Evolutionary conservation across 2,329 filamentous ascomycete genomes (phyloP).

Genomic region (Botryosphaeria dothidea): DNA sequence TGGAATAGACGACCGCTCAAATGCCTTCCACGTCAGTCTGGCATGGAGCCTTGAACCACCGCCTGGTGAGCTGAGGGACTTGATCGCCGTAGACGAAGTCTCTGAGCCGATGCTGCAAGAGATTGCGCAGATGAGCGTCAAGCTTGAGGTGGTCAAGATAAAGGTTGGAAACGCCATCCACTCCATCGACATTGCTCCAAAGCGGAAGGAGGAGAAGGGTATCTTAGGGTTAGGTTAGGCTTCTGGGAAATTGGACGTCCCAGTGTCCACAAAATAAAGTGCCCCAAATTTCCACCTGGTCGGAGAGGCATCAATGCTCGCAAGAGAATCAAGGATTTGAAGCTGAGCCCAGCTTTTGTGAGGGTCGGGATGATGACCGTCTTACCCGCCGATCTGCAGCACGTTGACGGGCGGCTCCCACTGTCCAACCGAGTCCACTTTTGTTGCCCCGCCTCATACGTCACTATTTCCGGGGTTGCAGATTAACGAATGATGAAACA

Average conservation of each 20-base stretch:
- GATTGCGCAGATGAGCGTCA: constrained; percentile 27
- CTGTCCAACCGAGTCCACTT: background rate
- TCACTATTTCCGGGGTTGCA: background rate
- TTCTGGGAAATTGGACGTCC: background rate
- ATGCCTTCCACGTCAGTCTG: constrained; percentile 83
- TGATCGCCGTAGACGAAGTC: background rate
- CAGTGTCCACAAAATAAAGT: too few species aligned
- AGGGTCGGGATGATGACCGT: too few species aligned
- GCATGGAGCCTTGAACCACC: constrained; percentile 64
- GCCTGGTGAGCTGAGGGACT: constrained; percentile 13
- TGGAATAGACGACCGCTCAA: constrained; percentile 44
- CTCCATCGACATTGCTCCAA: constrained; percentile 31
- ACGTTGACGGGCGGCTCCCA: background rate
- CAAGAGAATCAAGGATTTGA: background rate
- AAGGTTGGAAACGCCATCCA: constrained; percentile 47
- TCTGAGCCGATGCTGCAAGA: constrained; percentile 21
- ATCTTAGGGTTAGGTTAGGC: constrained; percentile 22
- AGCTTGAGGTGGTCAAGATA: constrained; percentile 48
- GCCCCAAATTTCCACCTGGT: too few species aligned
- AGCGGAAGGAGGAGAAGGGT: constrained; percentile 24
- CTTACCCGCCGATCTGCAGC: background rate
- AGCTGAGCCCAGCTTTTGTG: too few species aligned
- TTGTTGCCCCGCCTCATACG: background rate
- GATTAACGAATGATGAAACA: background rate
- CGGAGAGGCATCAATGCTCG: background rate